A percentile compares a stretch with the other conserved stretches of the same genome.
Evolutionary conservation across 2,329 filamentous ascomycete genomes (phyloP).

Genomic region (Pseudopyricularia cyperi): DNA sequence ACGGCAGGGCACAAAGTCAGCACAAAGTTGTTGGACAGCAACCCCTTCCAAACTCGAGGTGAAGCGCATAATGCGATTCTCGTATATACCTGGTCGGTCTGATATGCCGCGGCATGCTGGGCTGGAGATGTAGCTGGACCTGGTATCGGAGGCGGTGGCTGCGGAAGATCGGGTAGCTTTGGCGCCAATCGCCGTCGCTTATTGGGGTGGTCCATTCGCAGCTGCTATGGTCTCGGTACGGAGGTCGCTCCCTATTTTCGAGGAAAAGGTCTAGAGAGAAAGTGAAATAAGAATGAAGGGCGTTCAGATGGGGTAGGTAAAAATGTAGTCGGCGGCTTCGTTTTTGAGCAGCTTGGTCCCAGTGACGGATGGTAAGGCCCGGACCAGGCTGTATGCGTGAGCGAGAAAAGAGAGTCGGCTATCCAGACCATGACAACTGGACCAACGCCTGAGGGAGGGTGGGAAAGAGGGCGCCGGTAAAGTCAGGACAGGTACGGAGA

Average conservation of each 20-base stretch:
- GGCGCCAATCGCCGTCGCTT: conserved; percentile 16
- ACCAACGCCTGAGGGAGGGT: no score
- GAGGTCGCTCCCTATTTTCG: no score
- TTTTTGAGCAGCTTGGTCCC: not conserved
- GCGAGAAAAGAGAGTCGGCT: not conserved
- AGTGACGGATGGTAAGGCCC: not conserved
- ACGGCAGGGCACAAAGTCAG: not conserved
- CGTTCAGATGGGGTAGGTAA: not conserved
- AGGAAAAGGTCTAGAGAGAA: not conserved
- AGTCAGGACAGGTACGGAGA: not conserved
- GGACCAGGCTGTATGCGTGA: not conserved
- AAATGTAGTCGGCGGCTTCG: no score
- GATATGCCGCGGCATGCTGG: not conserved
- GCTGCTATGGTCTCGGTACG: not conserved
- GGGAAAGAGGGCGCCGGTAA: not conserved
- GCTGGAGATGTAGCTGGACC: not conserved
- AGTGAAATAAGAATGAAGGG: not conserved
- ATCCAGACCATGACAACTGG: not conserved
- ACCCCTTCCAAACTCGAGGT: not conserved
- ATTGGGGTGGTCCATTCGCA: conserved; percentile 14
- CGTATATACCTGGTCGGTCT: not conserved
- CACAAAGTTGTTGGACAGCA: not conserved
- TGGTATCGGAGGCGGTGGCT: conserved; percentile 7
- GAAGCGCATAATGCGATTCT: not conserved
- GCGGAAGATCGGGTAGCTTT: conserved; percentile 11